A percentile compares a stretch with the other conserved stretches of the same genome.
phyloP scores from a whole-genome alignment of 2,329 filamentous ascomycete species.

The Colletotrichum caudatum region DNA sequence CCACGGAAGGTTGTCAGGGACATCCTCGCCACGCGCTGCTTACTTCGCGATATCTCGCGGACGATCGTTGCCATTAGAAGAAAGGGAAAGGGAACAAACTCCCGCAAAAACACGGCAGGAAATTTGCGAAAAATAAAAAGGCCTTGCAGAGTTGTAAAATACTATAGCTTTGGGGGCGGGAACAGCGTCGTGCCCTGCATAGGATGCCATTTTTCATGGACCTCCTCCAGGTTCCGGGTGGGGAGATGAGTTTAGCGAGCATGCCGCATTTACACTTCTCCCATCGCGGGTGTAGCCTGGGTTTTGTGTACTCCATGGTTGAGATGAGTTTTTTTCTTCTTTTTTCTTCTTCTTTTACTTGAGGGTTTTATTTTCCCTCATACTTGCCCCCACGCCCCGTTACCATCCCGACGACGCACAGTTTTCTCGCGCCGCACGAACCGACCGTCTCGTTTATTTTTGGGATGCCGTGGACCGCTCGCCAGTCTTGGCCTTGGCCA shows the following conservation, averaged over 20 bases:
- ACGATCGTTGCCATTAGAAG: neutral
- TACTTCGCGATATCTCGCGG: constrained; percentile 15
- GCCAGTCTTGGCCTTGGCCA: neutral
- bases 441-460: neutral
- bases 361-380: neutral
- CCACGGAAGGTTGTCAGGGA: neutral
- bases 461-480: neutral
- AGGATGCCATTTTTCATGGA: constrained; percentile 8
- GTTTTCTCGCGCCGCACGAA: neutral
- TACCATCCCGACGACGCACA: neutral
- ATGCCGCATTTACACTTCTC: neutral
- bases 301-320: neutral
- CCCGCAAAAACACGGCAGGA: neutral
- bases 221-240: neutral
- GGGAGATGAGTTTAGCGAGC: neutral
- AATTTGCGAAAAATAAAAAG: constrained; percentile 21
- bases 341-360: neutral
- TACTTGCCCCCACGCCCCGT: neutral
- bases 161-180: constrained; percentile 24
- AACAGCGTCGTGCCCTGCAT: constrained; percentile 26
- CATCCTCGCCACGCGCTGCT: constrained; percentile 3
- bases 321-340: neutral
- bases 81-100: neutral
- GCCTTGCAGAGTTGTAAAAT: neutral
- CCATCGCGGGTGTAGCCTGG: constrained; percentile 2